Conservation (phyloP, 257 asterid species). For the Cruciata laevipes region DNA sequence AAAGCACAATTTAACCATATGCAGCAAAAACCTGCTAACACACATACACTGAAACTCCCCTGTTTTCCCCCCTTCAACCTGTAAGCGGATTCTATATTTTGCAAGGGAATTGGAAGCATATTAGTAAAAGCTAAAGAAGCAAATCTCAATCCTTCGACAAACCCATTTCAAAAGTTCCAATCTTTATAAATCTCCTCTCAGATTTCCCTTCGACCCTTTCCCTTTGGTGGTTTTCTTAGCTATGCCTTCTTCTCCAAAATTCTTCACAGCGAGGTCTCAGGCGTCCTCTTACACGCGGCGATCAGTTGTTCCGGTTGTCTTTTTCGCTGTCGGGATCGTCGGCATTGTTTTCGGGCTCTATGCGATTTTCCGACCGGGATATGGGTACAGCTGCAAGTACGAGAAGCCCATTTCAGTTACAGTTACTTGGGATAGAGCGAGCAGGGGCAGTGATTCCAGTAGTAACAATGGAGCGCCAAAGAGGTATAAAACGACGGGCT, state of each 20-base stretch:
- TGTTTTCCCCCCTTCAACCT: background rate
- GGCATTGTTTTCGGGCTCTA: conserved; percentile 47
- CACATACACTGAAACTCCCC: background rate
- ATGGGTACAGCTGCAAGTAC: conserved; percentile 36
- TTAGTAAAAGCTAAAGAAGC: background rate
- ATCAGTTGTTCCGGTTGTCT: conserved; percentile 38
- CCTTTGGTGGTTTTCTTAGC: background rate
- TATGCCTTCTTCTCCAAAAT: conserved; percentile 85
- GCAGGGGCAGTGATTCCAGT: conserved; percentile 18
- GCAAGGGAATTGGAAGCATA: background rate
- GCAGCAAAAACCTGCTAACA: background rate
- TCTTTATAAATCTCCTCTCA: background rate
- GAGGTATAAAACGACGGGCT: conserved; percentile 84
- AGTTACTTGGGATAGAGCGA: conserved; percentile 68
- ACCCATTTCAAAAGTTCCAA: background rate
- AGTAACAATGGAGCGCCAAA: conserved; percentile 31
- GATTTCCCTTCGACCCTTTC: background rate
- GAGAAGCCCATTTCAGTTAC: conserved; percentile 60
- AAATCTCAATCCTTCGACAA: background rate
- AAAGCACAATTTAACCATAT: no score
- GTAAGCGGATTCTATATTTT: background rate
- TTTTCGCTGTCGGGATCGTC: conserved; percentile 44
- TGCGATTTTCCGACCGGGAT: conserved; percentile 38
- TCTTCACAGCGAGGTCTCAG: conserved; percentile 55
- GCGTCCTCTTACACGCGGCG: conserved; percentile 27